Evolutionary conservation across 495 filamentous ascomycete genomes (phyloP).

Genomic region (Xylaria sp.): DNA sequence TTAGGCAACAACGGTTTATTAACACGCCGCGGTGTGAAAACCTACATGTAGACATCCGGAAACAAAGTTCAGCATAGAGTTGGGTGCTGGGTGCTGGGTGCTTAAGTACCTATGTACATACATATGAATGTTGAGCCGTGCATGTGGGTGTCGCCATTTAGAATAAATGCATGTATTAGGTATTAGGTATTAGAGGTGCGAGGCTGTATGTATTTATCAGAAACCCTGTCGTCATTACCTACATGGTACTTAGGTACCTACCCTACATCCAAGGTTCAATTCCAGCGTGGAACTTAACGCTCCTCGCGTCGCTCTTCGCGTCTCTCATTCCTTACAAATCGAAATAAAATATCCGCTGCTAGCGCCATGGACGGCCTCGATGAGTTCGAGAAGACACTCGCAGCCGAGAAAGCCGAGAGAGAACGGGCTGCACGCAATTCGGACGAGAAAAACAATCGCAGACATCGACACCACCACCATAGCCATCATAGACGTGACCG

Average conservation of each 20-base stretch:
- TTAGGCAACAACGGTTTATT: background rate
- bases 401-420: constrained; percentile 58
- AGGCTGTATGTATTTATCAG: background rate
- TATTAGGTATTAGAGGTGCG: no score
- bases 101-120: constrained; percentile 20
- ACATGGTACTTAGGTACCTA: no score
- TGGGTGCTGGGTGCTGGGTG: no score
- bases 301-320: background rate
- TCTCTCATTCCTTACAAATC: background rate
- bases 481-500: constrained; percentile 49
- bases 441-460: constrained; percentile 48
- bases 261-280: background rate
- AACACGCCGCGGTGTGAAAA: no score
- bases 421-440: constrained; percentile 45
- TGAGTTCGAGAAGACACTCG: constrained; percentile 62
- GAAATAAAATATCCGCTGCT: background rate
- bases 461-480: constrained; percentile 55
- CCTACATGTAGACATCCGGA: no score
- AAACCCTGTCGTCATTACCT: constrained; percentile 21
- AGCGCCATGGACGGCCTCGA: constrained; percentile 57
- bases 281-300: no score
- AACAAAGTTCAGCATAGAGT: no score
- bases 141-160: no score
- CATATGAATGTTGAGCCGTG: no score
- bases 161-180: background rate